Evolutionary conservation across 306 rosid species (phyloP).

Genomic region (Comarum palustre): DNA sequence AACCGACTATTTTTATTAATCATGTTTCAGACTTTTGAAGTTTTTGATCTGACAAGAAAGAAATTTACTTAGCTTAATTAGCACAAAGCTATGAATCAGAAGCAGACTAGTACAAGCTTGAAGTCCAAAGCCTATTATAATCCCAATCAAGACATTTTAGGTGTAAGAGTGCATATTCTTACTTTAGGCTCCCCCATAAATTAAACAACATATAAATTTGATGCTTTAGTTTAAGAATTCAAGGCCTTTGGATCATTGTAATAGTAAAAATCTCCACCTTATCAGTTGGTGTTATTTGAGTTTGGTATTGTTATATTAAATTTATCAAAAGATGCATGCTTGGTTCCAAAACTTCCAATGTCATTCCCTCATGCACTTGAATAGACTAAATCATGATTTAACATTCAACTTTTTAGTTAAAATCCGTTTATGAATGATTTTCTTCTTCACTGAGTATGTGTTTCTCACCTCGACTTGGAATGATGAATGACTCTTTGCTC

Average conservation of each 20-base stretch:
- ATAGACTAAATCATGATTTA: not conserved
- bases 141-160: not conserved
- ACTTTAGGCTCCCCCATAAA: not conserved
- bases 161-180: not conserved
- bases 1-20: not conserved
- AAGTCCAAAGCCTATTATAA: not conserved
- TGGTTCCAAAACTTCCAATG: not conserved
- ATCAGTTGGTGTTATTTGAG: not conserved
- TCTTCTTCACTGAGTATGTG: not conserved
- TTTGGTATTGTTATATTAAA: not conserved
- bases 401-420: not conserved
- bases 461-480: not conserved
- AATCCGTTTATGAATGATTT: not conserved
- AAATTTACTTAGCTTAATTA: not conserved
- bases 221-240: not conserved
- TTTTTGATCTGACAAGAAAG: not conserved
- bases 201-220: not conserved
- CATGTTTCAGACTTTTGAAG: not conserved
- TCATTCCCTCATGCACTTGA: not conserved
- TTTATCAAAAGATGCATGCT: not conserved
- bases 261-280: not conserved
- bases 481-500: not conserved
- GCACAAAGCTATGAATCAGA: not conserved
- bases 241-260: not conserved
- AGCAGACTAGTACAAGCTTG: not conserved